Evolutionary conservation across 2,329 filamentous ascomycete genomes (phyloP), one percentile per base, ranked within the genome.

Genomic region (Ophiocordyceps robertsii): DNA sequence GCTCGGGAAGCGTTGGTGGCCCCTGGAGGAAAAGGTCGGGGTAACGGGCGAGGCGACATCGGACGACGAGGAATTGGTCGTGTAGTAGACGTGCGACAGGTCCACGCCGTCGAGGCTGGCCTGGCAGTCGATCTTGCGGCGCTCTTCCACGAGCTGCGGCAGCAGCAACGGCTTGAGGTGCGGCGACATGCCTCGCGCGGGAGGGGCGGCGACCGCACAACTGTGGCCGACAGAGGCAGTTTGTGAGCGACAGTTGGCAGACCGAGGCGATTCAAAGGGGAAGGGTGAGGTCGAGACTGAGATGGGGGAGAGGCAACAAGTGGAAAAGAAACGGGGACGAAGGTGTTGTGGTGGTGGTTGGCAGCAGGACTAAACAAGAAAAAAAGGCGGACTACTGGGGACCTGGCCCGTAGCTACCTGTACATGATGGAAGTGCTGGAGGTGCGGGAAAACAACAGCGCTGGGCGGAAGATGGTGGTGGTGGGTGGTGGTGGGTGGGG

Each of bases 21-120:
- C 75, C 46, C 73, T 73, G 39, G 79, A 61, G 4, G 72, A 81
- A 55, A 83, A 84, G 16, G 79, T 84, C 19, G 83, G 81, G 36
- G 82, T 85, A 32, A 80, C 65, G 41, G 83, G 83, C 17, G 82
- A 81, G 12, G 77, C 75, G 50, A 80, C 67, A 51, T 84, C 82
- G 17, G 83, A 86, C 11, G 70, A 69, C 16, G 73, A 78, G 5
- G 72, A 76, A 54, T 73, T 72, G 43, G 67, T 61, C 40, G 61
- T 66, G 51, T 66, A 66, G 52, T 67, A 68, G 48, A 65, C 58
- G 46, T 62, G 62, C 17, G 56, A 50, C 40, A 55, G 49, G 41
- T 68, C 64, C 46, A 51, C 51, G 21, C 59, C 57, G 30, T 58
- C 57, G 46, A 53, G 51, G 42, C 47, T 54, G 56, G 53, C 50